Evolutionary conservation across 2,329 filamentous ascomycete genomes (phyloP).

Genomic region (Nemania serpens): DNA sequence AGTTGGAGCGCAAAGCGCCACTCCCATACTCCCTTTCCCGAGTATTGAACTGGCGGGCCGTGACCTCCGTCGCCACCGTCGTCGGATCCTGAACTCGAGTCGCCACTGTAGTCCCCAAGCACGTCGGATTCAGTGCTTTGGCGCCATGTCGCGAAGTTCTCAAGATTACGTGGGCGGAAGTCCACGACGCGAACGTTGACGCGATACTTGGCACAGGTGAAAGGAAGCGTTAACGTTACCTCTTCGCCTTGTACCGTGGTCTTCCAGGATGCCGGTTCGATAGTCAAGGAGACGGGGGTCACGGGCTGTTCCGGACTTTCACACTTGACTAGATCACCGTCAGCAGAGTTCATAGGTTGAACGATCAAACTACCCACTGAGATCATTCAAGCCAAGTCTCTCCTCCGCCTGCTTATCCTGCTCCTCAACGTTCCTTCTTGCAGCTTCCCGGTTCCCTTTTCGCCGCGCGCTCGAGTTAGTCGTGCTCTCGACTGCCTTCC

Average conservation of each 20-base stretch:
- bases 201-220: conserved; percentile 74
- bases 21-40: conserved; percentile 63
- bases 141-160: conserved; percentile 68
- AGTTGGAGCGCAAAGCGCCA: conserved; percentile 84
- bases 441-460: conserved; percentile 36
- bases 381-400: conserved; percentile 42
- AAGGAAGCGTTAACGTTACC: conserved; percentile 61
- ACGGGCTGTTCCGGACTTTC: conserved; percentile 47
- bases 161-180: conserved; percentile 71
- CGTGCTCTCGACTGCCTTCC: conserved; percentile 30
- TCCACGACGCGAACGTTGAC: conserved; percentile 78
- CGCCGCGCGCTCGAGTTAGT: conserved; percentile 37
- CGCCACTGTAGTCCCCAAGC: conserved; percentile 52
- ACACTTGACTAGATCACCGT: conserved; percentile 49
- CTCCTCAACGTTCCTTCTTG: conserved; percentile 34
- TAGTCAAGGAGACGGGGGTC: conserved; percentile 47
- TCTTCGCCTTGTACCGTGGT: conserved; percentile 48
- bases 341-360: conserved; percentile 11
- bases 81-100: conserved; percentile 38
- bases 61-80: conserved; percentile 24
- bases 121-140: conserved; percentile 53
- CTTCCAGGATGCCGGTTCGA: conserved; percentile 47
- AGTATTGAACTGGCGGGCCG: conserved; percentile 33
- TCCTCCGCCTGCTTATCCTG: conserved; percentile 38
- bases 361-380: conserved; percentile 26